Percentiles rank a stretch among this genome's conserved stretches.
phyloP scores from a whole-genome alignment of 768 basidiomycete species.

The Sarcodon aspratus region DNA sequence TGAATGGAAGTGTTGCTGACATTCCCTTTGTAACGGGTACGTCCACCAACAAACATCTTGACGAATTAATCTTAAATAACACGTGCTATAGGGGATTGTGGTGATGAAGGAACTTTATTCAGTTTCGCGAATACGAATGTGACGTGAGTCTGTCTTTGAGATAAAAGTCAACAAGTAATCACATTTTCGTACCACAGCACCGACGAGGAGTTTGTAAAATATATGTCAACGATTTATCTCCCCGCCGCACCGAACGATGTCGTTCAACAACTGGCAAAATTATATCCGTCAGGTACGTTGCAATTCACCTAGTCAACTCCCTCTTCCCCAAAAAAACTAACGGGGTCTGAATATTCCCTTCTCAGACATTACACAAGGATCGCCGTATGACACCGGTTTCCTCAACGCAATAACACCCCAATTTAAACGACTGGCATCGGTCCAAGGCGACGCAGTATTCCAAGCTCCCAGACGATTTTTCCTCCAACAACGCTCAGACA shows the following conservation, averaged over 20 bases:
- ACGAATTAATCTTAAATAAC: background rate
- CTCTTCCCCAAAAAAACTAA: background rate
- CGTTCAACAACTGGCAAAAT: constrained; percentile 8
- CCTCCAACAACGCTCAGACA: constrained; percentile 8
- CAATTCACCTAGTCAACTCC: no score
- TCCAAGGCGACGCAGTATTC: constrained; percentile 16
- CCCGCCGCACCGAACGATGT: constrained; percentile 8
- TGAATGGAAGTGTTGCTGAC: constrained; percentile 31
- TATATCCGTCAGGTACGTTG: constrained; percentile 9
- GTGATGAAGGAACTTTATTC: constrained; percentile 48
- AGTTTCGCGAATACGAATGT: constrained; percentile 15
- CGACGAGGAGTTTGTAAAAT: constrained; percentile 9
- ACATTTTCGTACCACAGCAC: constrained; percentile 8
- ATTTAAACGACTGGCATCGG: constrained; percentile 21
- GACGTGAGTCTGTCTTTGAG: constrained; percentile 11
- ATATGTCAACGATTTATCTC: constrained; percentile 10
- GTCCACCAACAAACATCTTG: background rate
- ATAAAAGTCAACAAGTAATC: background rate
- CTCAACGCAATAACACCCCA: constrained; percentile 36
- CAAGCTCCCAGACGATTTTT: constrained; percentile 16
- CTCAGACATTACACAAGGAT: constrained; percentile 28
- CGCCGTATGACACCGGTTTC: constrained; percentile 38
- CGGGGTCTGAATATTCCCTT: no score
- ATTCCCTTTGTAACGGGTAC: constrained; percentile 36
- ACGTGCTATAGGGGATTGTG: constrained; percentile 7